phyloP scores from a whole-genome alignment of 495 filamentous ascomycete species.

The Tuber microsphaerosporum region DNA sequence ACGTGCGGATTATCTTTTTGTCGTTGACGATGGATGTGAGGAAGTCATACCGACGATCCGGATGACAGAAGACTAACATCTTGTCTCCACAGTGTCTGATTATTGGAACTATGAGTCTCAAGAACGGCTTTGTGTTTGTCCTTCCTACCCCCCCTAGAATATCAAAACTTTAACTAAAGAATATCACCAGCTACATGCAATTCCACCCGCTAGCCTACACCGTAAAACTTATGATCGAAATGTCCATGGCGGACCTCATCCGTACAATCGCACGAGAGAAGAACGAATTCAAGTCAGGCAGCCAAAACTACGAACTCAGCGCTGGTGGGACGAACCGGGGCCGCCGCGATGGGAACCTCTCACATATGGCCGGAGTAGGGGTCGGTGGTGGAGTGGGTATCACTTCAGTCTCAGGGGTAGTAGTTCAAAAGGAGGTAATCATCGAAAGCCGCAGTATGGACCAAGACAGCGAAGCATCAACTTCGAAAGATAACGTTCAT shows the following conservation, averaged over 20 bases:
- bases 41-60: not conserved
- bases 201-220: constrained; percentile 52
- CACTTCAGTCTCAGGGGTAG: constrained; percentile 14
- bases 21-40: constrained; percentile 48
- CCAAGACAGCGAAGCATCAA: constrained; percentile 25
- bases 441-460: constrained; percentile 25
- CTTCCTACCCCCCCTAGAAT: not conserved
- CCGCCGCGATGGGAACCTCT: not conserved
- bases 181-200: constrained; percentile 46
- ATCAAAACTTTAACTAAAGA: constrained; percentile 6
- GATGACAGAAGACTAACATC: not conserved
- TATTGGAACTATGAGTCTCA: constrained; percentile 33
- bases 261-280: constrained; percentile 33
- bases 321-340: not conserved
- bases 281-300: constrained; percentile 19
- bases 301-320: constrained; percentile 23
- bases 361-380: constrained; percentile 1
- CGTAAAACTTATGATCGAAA: constrained; percentile 53
- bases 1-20: constrained; percentile 46
- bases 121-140: constrained; percentile 29
- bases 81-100: constrained; percentile 21
- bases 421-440: constrained; percentile 35
- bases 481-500: constrained; percentile 8
- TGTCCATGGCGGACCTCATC: constrained; percentile 51
- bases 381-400: not conserved